Conservation (phyloP, 1,284 basidiomycete species). For the Lentinula novae-zelandiae region DNA sequence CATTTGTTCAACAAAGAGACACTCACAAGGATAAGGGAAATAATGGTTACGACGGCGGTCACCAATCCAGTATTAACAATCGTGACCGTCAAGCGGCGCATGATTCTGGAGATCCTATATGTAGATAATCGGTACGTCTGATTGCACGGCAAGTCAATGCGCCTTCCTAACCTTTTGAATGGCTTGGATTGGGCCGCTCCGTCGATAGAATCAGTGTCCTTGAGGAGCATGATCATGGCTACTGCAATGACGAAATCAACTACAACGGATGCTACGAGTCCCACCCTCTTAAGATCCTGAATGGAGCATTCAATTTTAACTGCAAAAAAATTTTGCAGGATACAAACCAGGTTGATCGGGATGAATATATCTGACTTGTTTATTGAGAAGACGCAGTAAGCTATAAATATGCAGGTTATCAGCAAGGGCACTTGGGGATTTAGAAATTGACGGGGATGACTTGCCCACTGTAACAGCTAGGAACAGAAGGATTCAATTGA, state of each 20-base stretch:
- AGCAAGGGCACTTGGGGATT: not conserved
- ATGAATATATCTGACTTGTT: not conserved
- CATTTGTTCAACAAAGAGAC: too few species aligned
- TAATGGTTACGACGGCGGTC: slow-evolving; percentile 1
- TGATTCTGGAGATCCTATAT: not conserved
- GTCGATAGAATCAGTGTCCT: not conserved
- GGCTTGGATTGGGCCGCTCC: not conserved
- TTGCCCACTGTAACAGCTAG: slow-evolving; percentile 1
- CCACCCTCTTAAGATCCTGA: not conserved
- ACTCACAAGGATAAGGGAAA: slow-evolving; percentile 1
- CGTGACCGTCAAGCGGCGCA: not conserved
- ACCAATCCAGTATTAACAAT: not conserved
- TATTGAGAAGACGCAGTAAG: slow-evolving; percentile 2
- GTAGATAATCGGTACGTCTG: not conserved
- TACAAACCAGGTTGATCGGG: slow-evolving; percentile 1
- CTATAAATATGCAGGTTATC: not conserved
- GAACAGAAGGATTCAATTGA: not conserved
- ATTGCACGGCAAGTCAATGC: not conserved
- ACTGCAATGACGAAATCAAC: not conserved
- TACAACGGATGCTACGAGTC: not conserved
- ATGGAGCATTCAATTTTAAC: not conserved
- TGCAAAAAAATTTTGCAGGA: too few species aligned
- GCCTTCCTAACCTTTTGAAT: not conserved
- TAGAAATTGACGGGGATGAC: not conserved
- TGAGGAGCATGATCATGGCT: slow-evolving; percentile 3